Conservation (phyloP, 1,284 basidiomycete genomes). For the Sanghuangporus baumii region DNA sequence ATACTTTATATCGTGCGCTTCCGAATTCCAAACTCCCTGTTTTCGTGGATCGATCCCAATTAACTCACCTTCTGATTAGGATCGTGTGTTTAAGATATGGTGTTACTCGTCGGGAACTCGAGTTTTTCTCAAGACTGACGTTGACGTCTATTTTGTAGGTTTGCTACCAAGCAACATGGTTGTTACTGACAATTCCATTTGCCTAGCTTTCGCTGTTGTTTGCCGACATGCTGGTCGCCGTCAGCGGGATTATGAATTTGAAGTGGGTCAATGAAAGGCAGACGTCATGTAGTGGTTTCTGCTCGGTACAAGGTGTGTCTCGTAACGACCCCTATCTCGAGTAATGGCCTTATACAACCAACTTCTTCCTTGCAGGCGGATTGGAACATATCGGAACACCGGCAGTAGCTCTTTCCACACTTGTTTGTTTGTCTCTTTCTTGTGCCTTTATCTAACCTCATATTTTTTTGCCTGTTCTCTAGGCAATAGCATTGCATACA, state of each 20-base stretch:
- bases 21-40: not conserved
- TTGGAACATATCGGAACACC: constrained; percentile 11
- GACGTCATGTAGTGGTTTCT: constrained; percentile 9
- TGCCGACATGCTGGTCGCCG: constrained; percentile 11
- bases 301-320: constrained; percentile 15
- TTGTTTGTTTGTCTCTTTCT: constrained; percentile 6
- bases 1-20: constrained; percentile 12
- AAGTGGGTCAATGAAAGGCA: constrained; percentile 5
- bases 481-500: constrained; percentile 18
- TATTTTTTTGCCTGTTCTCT: not conserved
- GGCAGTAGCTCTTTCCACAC: constrained; percentile 11
- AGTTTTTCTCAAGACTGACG: constrained; percentile 2
- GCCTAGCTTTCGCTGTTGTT: constrained; percentile 15
- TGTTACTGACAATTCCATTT: not conserved
- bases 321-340: not conserved
- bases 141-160: constrained; percentile 16
- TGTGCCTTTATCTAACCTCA: not conserved
- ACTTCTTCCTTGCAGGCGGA: not conserved
- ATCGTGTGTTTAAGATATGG: not conserved
- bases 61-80: not conserved
- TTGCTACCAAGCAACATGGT: not conserved
- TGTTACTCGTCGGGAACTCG: not conserved
- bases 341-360: not conserved
- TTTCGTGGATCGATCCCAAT: not conserved
- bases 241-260: constrained; percentile 16